Evolutionary conservation across 2,329 filamentous ascomycete genomes (phyloP), one percentile per base, ranked within the genome.

Genomic region (Tolypocladium endophyticum): DNA sequence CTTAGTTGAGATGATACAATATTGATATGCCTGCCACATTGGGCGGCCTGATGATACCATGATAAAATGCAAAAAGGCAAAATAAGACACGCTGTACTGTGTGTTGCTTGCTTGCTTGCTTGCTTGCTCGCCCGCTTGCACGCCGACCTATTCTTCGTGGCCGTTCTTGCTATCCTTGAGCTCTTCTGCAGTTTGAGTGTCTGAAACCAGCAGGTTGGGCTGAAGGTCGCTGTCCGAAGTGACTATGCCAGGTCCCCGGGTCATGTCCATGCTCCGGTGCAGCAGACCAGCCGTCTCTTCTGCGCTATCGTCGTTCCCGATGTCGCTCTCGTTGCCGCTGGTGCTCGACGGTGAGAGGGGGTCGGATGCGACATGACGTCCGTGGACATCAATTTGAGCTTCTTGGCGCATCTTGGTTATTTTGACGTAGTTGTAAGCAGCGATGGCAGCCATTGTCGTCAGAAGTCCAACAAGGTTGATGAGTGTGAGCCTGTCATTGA

Each of bases 391-490:
- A 39, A 73, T 69, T 66, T 79, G 79, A 1, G 92, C 90, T 16
- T 96, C 89, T 59, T 82, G 76, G 55, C 90, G 83, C 94, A 99
- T 97, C 74, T 89, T 90, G 56, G 79, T 81, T 63, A 97, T 90
- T 73, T 99, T 97, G 73, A 97, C 87, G 70, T 90, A 97, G 70
- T 99, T 99, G 75, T 99, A 99, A 18, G 87, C 85, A 6, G 79
- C 86, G 64, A 99, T 99, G 64, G 91, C 92, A 50, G 81, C 78
- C 65, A 97, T 90, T 0, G 94, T 99, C 56, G 96, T 86, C n/a
- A 95, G 70, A 16, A 99, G 79, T 9, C 94, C 94, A 20, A 88
- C 83, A 12, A 97, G 78, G 72, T 99, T 99, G 77, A 99, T 85
- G 0, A 87, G 79, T 0, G 92, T 97, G 54, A 99, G 83, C 56